Percentiles rank a stretch among this genome's conserved stretches.
Conservation (phyloP, 2,329 filamentous ascomycete species). For the Exophiala xenobiotica region DNA sequence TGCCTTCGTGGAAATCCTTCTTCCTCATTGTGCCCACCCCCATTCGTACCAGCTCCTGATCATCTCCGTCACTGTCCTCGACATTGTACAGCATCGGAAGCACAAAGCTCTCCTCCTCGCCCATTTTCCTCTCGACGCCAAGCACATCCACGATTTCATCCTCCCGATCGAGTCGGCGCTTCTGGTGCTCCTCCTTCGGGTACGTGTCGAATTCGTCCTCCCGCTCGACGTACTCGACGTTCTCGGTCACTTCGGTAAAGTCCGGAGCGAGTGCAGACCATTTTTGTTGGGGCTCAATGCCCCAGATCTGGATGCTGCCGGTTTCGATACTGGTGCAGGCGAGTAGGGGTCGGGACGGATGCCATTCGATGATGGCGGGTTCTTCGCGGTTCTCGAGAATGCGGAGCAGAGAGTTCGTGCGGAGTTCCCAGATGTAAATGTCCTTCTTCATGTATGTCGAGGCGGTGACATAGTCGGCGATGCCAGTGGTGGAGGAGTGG, state of each 20-base stretch:
- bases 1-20: conserved; percentile 73
- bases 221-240: conserved; percentile 90
- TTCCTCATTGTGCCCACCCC: conserved; percentile 80
- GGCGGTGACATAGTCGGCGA: conserved; percentile 81
- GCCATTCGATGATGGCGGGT: conserved; percentile 95
- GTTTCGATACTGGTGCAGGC: conserved; percentile 91
- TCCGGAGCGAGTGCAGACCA: conserved; percentile 97
- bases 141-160: conserved; percentile 92
- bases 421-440: conserved; percentile 68
- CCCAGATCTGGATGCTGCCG: conserved; percentile 93
- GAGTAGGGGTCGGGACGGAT: conserved; percentile 78
- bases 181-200: conserved; percentile 79
- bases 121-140: conserved; percentile 67
- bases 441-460: conserved; percentile 98
- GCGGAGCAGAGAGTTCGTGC: conserved; percentile 88
- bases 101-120: conserved; percentile 64
- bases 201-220: conserved; percentile 99
- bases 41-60: conserved; percentile 67
- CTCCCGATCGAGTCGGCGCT: conserved; percentile 83
- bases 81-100: conserved; percentile 95
- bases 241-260: conserved; percentile 96
- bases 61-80: conserved; percentile 91
- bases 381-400: conserved; percentile 98
- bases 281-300: conserved; percentile 88
- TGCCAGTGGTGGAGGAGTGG: conserved; percentile 26